These are phyloP conservation scores for Chaetothyriales sp. DNA, from an alignment of 2,329 filamentous ascomycete genomes.

Conservation along the genomic window DNA sequence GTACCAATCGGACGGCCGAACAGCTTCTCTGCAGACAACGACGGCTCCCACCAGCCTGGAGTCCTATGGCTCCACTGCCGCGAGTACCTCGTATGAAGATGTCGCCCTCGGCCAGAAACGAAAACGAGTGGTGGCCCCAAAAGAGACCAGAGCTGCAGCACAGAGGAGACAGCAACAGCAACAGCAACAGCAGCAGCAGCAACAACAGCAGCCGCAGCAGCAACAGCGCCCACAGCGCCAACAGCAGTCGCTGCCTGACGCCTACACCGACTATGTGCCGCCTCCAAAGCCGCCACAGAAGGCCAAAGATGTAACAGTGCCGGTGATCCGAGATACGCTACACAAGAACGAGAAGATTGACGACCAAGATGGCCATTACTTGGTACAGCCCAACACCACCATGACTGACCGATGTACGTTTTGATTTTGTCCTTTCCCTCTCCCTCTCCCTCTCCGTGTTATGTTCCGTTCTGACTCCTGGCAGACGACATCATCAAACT, in stretches of 20 bases:
- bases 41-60: conserved; percentile 79
- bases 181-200: conserved; percentile 56
- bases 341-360: conserved; percentile 59
- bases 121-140: conserved; percentile 61
- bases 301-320: conserved; percentile 42
- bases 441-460: conserved; percentile 1
- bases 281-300: conserved; percentile 81
- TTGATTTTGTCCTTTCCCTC: neutral
- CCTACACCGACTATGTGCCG: conserved; percentile 74
- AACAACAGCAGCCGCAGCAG: conserved; percentile 68
- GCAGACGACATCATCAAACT: conserved; percentile 76
- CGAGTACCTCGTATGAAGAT: conserved; percentile 47
- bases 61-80: conserved; percentile 40
- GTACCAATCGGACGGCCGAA: conserved; percentile 61
- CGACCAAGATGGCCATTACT: conserved; percentile 93
- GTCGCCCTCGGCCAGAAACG: conserved; percentile 68
- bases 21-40: conserved; percentile 59
- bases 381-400: conserved; percentile 72
- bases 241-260: conserved; percentile 58
- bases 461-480: conserved; percentile 1
- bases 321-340: conserved; percentile 37
- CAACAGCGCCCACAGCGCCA: conserved; percentile 56
- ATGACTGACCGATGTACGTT: conserved; percentile 78
- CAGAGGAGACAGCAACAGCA: conserved; percentile 68
- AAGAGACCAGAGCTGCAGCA: conserved; percentile 67